These are phyloP conservation scores for Coniella vitis DNA, from an alignment of 2,329 filamentous ascomycete species.

Conservation along the genomic window DNA sequence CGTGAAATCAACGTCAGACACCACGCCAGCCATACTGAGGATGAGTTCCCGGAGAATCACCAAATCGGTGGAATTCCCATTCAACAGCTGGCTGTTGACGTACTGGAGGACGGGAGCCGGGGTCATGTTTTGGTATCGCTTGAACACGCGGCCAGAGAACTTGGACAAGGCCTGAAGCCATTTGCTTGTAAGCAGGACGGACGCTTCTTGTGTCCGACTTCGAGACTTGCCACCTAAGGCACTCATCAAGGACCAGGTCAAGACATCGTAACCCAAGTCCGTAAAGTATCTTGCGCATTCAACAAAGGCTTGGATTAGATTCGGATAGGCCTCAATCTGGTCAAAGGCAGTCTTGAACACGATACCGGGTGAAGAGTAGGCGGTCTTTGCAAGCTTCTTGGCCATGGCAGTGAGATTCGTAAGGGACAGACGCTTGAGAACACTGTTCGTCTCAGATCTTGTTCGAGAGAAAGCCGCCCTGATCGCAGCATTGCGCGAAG, in stretches of 20 bases:
- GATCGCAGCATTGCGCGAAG: slow-evolving; percentile 70
- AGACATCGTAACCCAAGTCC: slow-evolving; percentile 82
- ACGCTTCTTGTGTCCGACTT: slow-evolving; percentile 56
- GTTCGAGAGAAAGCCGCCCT: slow-evolving; percentile 71
- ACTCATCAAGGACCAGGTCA: slow-evolving; percentile 87
- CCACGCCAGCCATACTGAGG: slow-evolving; percentile 87
- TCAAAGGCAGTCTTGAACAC: slow-evolving; percentile 85
- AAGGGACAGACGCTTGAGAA: slow-evolving; percentile 82
- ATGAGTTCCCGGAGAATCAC: slow-evolving; percentile 89
- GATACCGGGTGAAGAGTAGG: slow-evolving; percentile 80
- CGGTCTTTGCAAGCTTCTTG: slow-evolving; percentile 83
- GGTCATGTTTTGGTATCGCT: slow-evolving; percentile 77
- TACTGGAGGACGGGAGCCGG: slow-evolving; percentile 83
- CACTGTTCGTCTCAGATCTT: slow-evolving; percentile 71
- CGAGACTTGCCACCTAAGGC: slow-evolving; percentile 55
- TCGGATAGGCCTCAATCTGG: slow-evolving; percentile 90
- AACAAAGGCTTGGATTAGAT: slow-evolving; percentile 89
- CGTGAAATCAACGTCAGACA: slow-evolving; percentile 79
- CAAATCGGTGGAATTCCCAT: slow-evolving; percentile 81
- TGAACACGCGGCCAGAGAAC: slow-evolving; percentile 89
- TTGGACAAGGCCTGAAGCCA: slow-evolving; percentile 86
- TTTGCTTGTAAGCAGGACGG: slow-evolving; percentile 69
- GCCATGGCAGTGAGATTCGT: slow-evolving; percentile 84
- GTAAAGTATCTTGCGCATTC: slow-evolving; percentile 95
- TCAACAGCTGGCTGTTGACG: slow-evolving; percentile 74